phyloP scores from a whole-genome alignment of 192 early-diverging fungal genomes.

The Mortierella hygrophila region DNA sequence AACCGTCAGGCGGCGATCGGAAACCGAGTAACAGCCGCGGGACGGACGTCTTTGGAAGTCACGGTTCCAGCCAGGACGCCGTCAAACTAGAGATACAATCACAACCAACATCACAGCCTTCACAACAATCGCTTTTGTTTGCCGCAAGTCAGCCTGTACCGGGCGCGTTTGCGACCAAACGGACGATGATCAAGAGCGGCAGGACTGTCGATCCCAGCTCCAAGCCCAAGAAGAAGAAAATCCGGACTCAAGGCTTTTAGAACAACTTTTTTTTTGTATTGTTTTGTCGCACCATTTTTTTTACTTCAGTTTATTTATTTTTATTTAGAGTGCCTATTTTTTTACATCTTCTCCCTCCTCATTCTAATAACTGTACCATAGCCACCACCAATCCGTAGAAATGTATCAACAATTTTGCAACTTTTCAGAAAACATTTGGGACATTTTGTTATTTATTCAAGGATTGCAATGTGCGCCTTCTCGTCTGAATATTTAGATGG shows the following conservation, averaged over 20 bases:
- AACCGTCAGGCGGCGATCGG: too few species aligned
- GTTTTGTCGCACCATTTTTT: background rate
- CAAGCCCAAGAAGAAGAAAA: slow-evolving; percentile 46
- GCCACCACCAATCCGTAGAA: background rate
- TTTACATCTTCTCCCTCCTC: background rate
- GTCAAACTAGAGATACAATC: background rate
- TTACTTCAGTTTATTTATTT: too few species aligned
- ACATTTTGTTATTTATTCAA: background rate
- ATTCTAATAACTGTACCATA: background rate
- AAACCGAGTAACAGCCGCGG: background rate
- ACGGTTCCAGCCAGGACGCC: background rate
- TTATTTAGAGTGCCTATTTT: background rate
- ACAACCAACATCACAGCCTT: background rate
- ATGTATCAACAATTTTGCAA: background rate
- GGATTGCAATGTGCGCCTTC: background rate
- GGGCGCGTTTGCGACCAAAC: slow-evolving; percentile 24
- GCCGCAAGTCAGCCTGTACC: slow-evolving; percentile 32
- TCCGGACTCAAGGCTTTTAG: slow-evolving; percentile 45
- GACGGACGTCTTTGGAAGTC: background rate
- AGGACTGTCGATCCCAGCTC: background rate
- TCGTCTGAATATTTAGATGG: slow-evolving; percentile 20
- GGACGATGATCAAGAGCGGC: background rate
- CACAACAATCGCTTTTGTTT: background rate
- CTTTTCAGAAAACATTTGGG: background rate
- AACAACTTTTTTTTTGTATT: background rate